Evolutionary conservation across 73 alveolate genomes (phyloP), one percentile per base, ranked within the genome.

Genomic region (Paraurostyla sp.): DNA sequence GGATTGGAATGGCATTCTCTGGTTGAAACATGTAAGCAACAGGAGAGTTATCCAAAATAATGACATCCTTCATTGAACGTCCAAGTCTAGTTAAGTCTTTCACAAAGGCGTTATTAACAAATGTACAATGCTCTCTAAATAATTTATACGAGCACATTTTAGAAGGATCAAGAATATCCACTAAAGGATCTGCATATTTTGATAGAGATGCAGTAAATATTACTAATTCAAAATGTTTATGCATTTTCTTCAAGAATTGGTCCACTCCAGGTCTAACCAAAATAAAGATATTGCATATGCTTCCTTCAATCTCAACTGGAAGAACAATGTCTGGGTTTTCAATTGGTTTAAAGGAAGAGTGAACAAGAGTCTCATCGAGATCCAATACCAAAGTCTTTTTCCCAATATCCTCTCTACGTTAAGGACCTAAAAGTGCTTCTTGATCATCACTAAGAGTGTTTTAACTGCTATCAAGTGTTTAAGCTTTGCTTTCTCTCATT

Each of bases 121-220:
- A 89, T 11, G 99, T 92, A 91, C 99, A 96, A 91, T 96, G 99
- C 80, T 96, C 99, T 89, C 99, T 59, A 85, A 93, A 96, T 32
- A 96, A 89, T 63, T 93, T 87, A 48, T 52, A 91, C 0, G 93
- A 73, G 83, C 93, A 86, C 83, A 54, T 63, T 9, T 78, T 91
- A 38, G 65, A 87, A 40, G 82, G 92, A 71, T 92, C 98, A 27
- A 94, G 76, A 49, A 83, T 76, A 73, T 94, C 95, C 36, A 94
- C 76, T 78, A 94, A 82, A 41, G 95, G 95, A 76, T 92, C 96
- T 0, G 97, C 98, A 92, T 94, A 94, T 84, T 94, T 94, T 23
- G 92, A 65, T 36, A 94, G 83, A 4, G 94, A 76, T 22, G 97
- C 97, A 23, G 97, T 93, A 71, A 78, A 93, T 7, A 93, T 78